Conservation (phyloP, 2,329 filamentous ascomycete genomes). For the Cercospora canescens region DNA sequence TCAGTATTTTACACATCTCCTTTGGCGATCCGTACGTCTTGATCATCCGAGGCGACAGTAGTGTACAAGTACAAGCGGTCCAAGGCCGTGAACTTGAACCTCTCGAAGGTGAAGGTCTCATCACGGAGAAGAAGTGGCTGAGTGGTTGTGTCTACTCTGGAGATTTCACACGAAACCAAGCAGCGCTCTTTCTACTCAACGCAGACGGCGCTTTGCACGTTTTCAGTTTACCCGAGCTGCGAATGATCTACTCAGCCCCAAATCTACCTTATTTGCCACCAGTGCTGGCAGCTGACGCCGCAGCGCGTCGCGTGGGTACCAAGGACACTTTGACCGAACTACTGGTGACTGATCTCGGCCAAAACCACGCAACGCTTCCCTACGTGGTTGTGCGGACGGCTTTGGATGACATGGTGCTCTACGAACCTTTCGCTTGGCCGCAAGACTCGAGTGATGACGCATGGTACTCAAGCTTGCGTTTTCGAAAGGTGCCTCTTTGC, state of each 20-base stretch:
- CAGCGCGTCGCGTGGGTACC: slow-evolving; percentile 67
- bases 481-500: slow-evolving; percentile 73
- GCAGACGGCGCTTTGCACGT: slow-evolving; percentile 70
- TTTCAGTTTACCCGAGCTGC: slow-evolving; percentile 73
- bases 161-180: slow-evolving; percentile 55
- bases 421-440: slow-evolving; percentile 69
- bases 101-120: slow-evolving; percentile 59
- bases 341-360: slow-evolving; percentile 80
- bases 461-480: slow-evolving; percentile 64
- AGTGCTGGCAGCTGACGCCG: slow-evolving; percentile 70
- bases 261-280: slow-evolving; percentile 77
- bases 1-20: slow-evolving; percentile 74
- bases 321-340: slow-evolving; percentile 78
- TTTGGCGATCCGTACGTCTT: slow-evolving; percentile 86
- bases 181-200: slow-evolving; percentile 76
- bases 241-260: slow-evolving; percentile 72
- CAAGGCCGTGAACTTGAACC: slow-evolving; percentile 65
- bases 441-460: neutral
- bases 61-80: slow-evolving; percentile 75
- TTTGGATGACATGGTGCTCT: slow-evolving; percentile 81
- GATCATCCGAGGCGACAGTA: slow-evolving; percentile 79
- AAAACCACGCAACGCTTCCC: slow-evolving; percentile 67
- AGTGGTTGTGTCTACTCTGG: slow-evolving; percentile 79
- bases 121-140: slow-evolving; percentile 71
- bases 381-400: slow-evolving; percentile 80